Percentiles rank a stretch among this genome's conserved stretches.
Conservation (phyloP, 495 filamentous ascomycete species). For the Oidiodendron maius region DNA sequence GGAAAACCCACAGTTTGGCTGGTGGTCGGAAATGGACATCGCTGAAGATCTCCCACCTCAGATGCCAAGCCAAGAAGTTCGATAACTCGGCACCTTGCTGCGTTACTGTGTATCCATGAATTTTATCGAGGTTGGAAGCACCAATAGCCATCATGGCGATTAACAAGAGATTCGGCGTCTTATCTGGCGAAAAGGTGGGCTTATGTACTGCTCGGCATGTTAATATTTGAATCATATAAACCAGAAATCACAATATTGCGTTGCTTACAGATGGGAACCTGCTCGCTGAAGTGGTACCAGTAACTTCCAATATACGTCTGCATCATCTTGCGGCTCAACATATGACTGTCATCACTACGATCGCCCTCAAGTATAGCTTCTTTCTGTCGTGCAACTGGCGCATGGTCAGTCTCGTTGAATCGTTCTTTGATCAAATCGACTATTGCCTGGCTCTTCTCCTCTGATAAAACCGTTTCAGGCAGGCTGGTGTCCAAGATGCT, state of each 20-base stretch:
- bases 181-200: conserved; percentile 86
- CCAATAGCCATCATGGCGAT: conserved; percentile 93
- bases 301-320: conserved; percentile 89
- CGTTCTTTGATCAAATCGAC: conserved; percentile 78
- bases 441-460: conserved; percentile 78
- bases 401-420: conserved; percentile 76
- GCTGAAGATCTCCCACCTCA: conserved; percentile 78
- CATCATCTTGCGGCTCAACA: conserved; percentile 89
- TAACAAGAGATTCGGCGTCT: conserved; percentile 77
- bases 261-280: conserved; percentile 66
- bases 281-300: conserved; percentile 92
- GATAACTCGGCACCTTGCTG: conserved; percentile 71
- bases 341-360: conserved; percentile 61
- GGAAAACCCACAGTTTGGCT: conserved; percentile 96
- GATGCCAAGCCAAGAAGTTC: conserved; percentile 83
- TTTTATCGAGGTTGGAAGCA: conserved; percentile 79
- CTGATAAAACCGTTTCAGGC: conserved; percentile 74
- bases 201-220: conserved; percentile 54
- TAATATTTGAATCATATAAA: background rate
- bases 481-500: conserved; percentile 81
- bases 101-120: conserved; percentile 65
- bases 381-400: conserved; percentile 67
- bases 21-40: conserved; percentile 88
- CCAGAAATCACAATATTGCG: background rate
- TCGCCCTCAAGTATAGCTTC: conserved; percentile 75